phyloP scores from a whole-genome alignment of 441 rosid species.

The Metrosideros polymorpha region DNA sequence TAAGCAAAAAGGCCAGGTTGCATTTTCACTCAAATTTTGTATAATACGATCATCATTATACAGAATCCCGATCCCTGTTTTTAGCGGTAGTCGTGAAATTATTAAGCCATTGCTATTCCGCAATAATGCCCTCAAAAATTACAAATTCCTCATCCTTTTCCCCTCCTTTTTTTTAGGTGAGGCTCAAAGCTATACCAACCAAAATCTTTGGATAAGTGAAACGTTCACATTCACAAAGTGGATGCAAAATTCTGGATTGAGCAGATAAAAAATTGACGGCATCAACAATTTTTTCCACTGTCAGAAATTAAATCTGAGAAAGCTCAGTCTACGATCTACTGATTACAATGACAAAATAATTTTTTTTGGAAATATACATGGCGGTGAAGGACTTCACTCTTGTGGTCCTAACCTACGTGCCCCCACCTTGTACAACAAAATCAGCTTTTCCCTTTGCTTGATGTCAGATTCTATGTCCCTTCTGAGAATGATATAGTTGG shows the following conservation, averaged over 20 bases:
- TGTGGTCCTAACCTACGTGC: neutral
- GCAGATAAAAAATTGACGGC: neutral
- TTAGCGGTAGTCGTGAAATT: neutral
- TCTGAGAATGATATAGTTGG: neutral
- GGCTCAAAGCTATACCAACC: neutral
- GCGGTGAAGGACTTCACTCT: neutral
- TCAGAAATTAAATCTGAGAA: neutral
- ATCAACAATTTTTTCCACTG: neutral
- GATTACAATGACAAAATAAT: neutral
- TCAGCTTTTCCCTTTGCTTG: neutral
- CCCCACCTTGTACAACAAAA: neutral
- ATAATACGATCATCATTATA: neutral
- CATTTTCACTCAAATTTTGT: neutral
- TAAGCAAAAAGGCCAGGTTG: neutral
- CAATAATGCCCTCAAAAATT: neutral
- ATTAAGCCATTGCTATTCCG: neutral
- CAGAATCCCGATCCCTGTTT: rapidly evolving
- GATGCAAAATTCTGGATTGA: neutral
- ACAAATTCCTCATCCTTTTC: neutral
- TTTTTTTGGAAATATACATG: neutral
- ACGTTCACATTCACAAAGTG: neutral
- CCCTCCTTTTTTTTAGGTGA: neutral
- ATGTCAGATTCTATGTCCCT: neutral
- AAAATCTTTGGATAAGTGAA: neutral
- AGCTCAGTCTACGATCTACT: neutral